Evolutionary conservation across 345 rosid species (phyloP).

Genomic region (Rhizophora apiculata): DNA sequence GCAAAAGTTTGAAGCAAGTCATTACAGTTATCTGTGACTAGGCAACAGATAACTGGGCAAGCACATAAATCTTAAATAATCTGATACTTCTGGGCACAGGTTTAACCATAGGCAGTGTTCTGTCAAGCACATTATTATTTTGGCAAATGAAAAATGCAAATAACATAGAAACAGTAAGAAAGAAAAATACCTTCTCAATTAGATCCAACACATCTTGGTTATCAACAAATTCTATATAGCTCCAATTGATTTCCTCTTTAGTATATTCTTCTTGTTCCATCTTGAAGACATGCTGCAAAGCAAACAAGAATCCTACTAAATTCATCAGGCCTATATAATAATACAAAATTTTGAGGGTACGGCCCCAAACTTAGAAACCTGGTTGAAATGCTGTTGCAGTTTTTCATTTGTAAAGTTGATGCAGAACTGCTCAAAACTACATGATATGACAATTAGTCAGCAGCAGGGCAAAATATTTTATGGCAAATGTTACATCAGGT

Average conservation of each 20-base stretch:
- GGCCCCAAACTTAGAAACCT: constrained; percentile 44
- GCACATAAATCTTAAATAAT: constrained; percentile 1
- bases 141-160: constrained; percentile 7
- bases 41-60: constrained; percentile 1
- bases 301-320: constrained; percentile 24
- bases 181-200: constrained; percentile 76
- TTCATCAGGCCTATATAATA: constrained; percentile 10
- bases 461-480: constrained; percentile 10
- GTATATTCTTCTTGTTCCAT: constrained; percentile 99
- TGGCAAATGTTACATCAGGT: constrained; percentile 19
- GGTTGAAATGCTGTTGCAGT: constrained; percentile 98
- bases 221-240: constrained; percentile 99
- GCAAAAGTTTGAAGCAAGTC: constrained; percentile 32
- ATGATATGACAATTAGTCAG: constrained; percentile 21
- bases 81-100: not conserved
- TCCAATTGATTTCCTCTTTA: constrained; percentile 98
- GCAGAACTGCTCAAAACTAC: constrained; percentile 97
- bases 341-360: constrained; percentile 6
- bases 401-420: constrained; percentile 98
- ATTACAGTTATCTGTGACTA: constrained; percentile 12
- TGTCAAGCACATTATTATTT: constrained; percentile 9
- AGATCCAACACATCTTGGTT: constrained; percentile 98
- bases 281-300: constrained; percentile 91
- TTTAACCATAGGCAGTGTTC: not conserved
- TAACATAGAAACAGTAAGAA: constrained; percentile 12